phyloP scores from a whole-genome alignment of 148 eudicot species.

The Heliosperma pusillum region DNA sequence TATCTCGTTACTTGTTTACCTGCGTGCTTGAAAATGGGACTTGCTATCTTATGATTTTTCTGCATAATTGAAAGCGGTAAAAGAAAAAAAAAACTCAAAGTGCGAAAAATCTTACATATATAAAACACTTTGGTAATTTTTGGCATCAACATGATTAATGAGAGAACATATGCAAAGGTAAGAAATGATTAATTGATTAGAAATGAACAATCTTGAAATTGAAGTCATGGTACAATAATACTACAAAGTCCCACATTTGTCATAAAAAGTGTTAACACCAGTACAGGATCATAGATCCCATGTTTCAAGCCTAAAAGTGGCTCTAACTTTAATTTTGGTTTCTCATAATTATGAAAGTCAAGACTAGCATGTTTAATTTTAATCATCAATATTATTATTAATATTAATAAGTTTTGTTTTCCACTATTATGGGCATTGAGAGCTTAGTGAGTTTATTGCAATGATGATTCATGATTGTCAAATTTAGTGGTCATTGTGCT shows the following conservation, averaged over 20 bases:
- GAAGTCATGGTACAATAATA: slow-evolving; percentile 17
- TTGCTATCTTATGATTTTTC: no score
- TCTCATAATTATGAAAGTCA: slow-evolving; percentile 12
- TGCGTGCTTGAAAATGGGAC: no score
- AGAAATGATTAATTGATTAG: slow-evolving; percentile 19
- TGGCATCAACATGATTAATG: not conserved
- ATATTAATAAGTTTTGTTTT: slow-evolving; percentile 1
- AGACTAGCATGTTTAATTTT: slow-evolving; percentile 15
- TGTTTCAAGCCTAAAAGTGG: slow-evolving; percentile 20
- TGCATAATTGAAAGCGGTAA: no score
- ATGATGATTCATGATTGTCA: not conserved
- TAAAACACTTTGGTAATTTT: no score
- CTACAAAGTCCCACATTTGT: slow-evolving; percentile 16
- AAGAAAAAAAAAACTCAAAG: no score
- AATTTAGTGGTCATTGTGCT: no score
- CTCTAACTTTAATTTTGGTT: slow-evolving; percentile 9
- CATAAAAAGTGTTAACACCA: slow-evolving; percentile 20
- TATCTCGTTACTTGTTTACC: no score
- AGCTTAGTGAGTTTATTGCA: not conserved
- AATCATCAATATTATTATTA: slow-evolving; percentile 24
- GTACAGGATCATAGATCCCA: slow-evolving; percentile 15
- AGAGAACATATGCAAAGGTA: not conserved
- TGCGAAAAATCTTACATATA: no score
- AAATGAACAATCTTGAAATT: slow-evolving; percentile 19
- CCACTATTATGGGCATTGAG: slow-evolving; percentile 13